Base-by-base conservation (phyloP, 2,329 filamentous ascomycete genomes). In the Cryphonectria naterciae region DNA sequence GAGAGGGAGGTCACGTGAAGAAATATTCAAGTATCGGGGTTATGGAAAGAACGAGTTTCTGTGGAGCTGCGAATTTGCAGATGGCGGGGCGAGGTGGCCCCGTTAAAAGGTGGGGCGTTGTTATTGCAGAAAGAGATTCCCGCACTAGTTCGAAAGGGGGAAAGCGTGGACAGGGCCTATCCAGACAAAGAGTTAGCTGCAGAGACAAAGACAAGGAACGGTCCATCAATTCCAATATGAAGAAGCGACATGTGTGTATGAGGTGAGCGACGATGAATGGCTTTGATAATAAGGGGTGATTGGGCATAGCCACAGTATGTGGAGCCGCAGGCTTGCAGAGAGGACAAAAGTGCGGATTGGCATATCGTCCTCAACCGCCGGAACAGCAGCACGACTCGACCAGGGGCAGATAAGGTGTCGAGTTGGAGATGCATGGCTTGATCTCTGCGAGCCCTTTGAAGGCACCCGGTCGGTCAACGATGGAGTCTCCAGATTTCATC, bases 161-260 rank as follows among this genome's bases (percentile, higher is more conserved):
- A 69, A 66, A 62, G 43, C 35, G 49, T 58, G 64, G 46, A 19
- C 25, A 66, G 41, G 8, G 46, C 61, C 69, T 71, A 72, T 65
- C 66, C 46, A 56, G 54, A 65, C 19, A 52, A 52, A 67, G 67
- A 71, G 63, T 73, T 69, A 70, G 69, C 69, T 35, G 56, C 71
- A 65, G 39, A 56, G 63, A 64, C 56, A 64, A 56, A 54, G 52
- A n/a, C 10, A 54, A 54, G 61, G 46, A 61, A 25, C 25, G 13
- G 63, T 49, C 41, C 54, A 54, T 64, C 54, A 64, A 41, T 58
- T 54, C 52, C 17, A 49, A 22, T 54, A 56, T 37, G 28, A 68
- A 68, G 28, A 60, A 35, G 28, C 41, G 41, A 49, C 25, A 17
- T 35, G 37, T 64, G 22, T 46, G n/a, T 43, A 37, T 62, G 35